phyloP scores from a whole-genome alignment of 768 basidiomycete species.

The Mycena sanguinolenta region DNA sequence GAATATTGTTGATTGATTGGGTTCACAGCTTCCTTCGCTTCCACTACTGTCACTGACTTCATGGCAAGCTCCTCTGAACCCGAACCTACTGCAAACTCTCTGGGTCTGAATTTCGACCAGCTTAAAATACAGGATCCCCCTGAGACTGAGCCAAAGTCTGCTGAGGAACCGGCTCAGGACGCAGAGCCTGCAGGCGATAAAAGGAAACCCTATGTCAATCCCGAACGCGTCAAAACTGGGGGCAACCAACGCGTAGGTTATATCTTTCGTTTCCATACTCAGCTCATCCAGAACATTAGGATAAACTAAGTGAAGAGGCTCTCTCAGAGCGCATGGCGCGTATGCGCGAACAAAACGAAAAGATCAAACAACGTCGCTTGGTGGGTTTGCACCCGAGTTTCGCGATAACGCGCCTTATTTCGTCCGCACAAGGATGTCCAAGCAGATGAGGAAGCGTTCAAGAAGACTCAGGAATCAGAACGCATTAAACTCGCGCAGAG shows the following conservation, averaged over 20 bases:
- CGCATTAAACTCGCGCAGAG: conserved; percentile 67
- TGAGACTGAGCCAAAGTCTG: conserved; percentile 15
- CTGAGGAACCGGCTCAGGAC: conserved; percentile 27
- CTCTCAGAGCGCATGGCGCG: conserved; percentile 77
- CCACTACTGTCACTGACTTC: too few relatives aligned
- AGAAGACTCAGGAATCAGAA: conserved; percentile 75
- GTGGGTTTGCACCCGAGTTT: conserved; percentile 51
- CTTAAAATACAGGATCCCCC: conserved; percentile 52
- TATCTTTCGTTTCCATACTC: conserved; percentile 8
- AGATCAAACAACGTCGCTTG: conserved; percentile 77
- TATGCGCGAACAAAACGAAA: conserved; percentile 81
- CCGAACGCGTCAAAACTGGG: conserved; percentile 87
- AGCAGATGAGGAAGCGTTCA: conserved; percentile 86
- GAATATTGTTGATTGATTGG: not conserved
- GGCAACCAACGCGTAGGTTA: conserved; percentile 75
- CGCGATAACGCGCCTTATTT: conserved; percentile 11
- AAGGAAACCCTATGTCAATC: conserved; percentile 84
- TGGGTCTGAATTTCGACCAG: conserved; percentile 78
- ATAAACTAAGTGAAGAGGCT: conserved; percentile 77
- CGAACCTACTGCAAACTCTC: conserved; percentile 65
- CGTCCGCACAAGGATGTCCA: conserved; percentile 75
- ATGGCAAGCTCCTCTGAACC: conserved; percentile 54
- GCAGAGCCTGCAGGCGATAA: conserved; percentile 54
- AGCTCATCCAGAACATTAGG: conserved; percentile 53
- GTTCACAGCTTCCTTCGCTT: conserved; percentile 32